Percentiles rank a stretch among this genome's conserved stretches.
These are phyloP conservation scores for Candida glucosophila DNA, from an alignment of 1,139 yeast species.

Conservation along the genomic window DNA sequence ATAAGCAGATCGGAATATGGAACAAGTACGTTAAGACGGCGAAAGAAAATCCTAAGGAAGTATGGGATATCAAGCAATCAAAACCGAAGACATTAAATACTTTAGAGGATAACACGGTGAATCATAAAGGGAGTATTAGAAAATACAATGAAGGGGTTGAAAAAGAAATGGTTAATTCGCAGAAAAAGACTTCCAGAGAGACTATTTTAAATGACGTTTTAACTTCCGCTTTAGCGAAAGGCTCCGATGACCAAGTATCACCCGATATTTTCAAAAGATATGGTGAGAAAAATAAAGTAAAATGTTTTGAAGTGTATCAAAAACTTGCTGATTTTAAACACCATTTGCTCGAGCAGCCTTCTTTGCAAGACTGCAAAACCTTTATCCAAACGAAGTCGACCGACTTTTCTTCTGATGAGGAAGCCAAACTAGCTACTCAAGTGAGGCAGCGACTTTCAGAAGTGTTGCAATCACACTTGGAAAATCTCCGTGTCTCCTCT, in stretches of 20 bases:
- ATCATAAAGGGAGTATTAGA: constrained; percentile 12
- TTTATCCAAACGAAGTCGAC: constrained; percentile 28
- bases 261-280: constrained; percentile 13
- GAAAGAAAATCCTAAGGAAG: constrained; percentile 46
- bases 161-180: constrained; percentile 26
- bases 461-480: constrained; percentile 42
- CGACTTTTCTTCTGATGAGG: constrained; percentile 25
- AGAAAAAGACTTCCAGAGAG: constrained; percentile 35
- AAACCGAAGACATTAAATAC: constrained; percentile 34
- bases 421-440: constrained; percentile 32
- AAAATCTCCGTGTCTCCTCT: constrained; percentile 36
- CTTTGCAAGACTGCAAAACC: constrained; percentile 11
- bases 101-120: constrained; percentile 11
- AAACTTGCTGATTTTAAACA: constrained; percentile 21
- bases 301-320: constrained; percentile 24
- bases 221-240: constrained; percentile 14
- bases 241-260: constrained; percentile 17
- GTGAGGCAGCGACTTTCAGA: constrained; percentile 51
- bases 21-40: constrained; percentile 60
- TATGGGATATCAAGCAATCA: constrained; percentile 46
- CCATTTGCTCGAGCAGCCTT: constrained; percentile 13
- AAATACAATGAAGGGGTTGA: constrained; percentile 20
- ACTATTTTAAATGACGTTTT: constrained; percentile 37
- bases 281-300: constrained; percentile 18
- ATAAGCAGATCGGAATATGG: constrained; percentile 65